Conservation (phyloP, 352 stramenopile genomes). For the Elongisporangium senticosum region DNA sequence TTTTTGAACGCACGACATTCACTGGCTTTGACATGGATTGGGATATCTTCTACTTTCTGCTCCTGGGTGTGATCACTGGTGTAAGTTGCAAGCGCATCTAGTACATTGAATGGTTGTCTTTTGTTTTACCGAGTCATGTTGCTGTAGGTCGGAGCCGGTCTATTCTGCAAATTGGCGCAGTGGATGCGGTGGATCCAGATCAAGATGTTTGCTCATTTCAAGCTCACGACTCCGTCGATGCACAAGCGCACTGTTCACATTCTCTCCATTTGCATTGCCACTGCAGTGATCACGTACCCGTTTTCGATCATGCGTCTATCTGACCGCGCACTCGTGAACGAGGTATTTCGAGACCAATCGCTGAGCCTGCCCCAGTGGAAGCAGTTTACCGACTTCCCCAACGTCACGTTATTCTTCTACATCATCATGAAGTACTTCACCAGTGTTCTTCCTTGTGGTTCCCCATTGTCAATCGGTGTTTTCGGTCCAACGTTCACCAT, state of each 20-base stretch:
- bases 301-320: conserved; percentile 68
- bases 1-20: conserved; percentile 79
- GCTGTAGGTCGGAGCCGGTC: conserved; percentile 46
- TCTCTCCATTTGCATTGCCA: conserved; percentile 52
- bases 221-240: conserved; percentile 40
- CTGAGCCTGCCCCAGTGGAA: conserved; percentile 58
- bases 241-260: conserved; percentile 57
- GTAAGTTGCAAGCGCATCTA: conserved; percentile 22
- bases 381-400: conserved; percentile 48
- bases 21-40: conserved; percentile 73
- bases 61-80: conserved; percentile 60
- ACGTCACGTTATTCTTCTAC: conserved; percentile 62
- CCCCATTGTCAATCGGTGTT: conserved; percentile 70
- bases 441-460: conserved; percentile 63
- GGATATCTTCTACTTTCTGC: conserved; percentile 67
- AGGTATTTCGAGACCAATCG: conserved; percentile 63
- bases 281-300: conserved; percentile 57
- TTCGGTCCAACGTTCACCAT: conserved; percentile 83
- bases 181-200: conserved; percentile 38
- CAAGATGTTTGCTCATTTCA: conserved; percentile 47
- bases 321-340: conserved; percentile 66
- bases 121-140: neutral
- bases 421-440: conserved; percentile 66
- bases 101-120: too few species aligned
- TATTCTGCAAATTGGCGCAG: conserved; percentile 58